Percentiles rank a stretch among this genome's conserved stretches.
Evolutionary conservation across 805 yeast species (phyloP).

Genomic region (Wickerhamomyces mucosus): DNA sequence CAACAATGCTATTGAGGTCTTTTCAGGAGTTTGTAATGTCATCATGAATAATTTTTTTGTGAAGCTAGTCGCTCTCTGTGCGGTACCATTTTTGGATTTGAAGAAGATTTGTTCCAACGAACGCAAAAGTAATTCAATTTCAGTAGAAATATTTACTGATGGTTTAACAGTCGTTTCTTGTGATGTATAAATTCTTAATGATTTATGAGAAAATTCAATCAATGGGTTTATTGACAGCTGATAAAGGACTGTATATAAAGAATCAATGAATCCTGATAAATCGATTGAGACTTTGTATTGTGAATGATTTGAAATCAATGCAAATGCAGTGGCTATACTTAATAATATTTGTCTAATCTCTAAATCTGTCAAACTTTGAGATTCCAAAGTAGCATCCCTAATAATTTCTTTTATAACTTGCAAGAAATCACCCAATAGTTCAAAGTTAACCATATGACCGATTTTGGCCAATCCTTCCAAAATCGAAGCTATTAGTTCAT

Average conservation of each 20-base stretch:
- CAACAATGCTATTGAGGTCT: slow-evolving; percentile 67
- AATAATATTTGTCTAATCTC: slow-evolving; percentile 59
- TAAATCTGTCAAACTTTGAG: slow-evolving; percentile 34
- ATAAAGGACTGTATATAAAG: slow-evolving; percentile 60
- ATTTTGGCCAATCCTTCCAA: slow-evolving; percentile 85
- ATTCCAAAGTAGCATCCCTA: slow-evolving; percentile 31
- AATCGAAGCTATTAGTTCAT: slow-evolving; percentile 71
- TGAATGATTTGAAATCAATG: slow-evolving; percentile 68
- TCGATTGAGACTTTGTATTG: slow-evolving; percentile 71
- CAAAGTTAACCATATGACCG: slow-evolving; percentile 90
- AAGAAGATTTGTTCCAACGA: slow-evolving; percentile 78
- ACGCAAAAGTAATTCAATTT: slow-evolving; percentile 71
- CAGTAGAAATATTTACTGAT: slow-evolving; percentile 79
- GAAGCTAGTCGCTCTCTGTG: slow-evolving; percentile 67
- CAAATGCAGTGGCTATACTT: slow-evolving; percentile 84
- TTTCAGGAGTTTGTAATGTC: slow-evolving; percentile 75
- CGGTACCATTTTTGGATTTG: slow-evolving; percentile 58
- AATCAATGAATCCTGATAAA: slow-evolving; percentile 68
- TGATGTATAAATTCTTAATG: slow-evolving; percentile 77
- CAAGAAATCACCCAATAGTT: slow-evolving; percentile 83
- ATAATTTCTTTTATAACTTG: slow-evolving; percentile 83
- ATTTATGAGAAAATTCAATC: slow-evolving; percentile 75
- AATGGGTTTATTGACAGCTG: slow-evolving; percentile 71
- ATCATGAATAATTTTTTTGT: slow-evolving; percentile 68
- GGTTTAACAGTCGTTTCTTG: slow-evolving; percentile 43